phyloP scores from a whole-genome alignment of 1,284 basidiomycete genomes.

The Cryptococcus hybrid region DNA sequence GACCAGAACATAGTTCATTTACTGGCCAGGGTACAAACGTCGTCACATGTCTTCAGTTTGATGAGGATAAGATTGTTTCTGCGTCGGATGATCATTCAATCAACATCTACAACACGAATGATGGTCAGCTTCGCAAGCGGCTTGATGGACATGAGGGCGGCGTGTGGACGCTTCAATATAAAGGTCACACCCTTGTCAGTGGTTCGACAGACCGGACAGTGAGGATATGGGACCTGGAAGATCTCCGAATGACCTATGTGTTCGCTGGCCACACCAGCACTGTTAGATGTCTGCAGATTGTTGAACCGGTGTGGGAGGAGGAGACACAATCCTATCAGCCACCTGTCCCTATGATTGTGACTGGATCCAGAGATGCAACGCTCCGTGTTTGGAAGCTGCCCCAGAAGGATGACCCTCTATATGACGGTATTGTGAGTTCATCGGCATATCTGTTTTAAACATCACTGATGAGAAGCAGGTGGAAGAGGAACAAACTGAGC shows the following conservation, averaged over 20 bases:
- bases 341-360: slow-evolving; percentile 73
- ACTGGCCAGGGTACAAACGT: slow-evolving; percentile 83
- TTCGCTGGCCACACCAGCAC: slow-evolving; percentile 94
- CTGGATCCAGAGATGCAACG: slow-evolving; percentile 86
- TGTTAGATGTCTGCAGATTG: slow-evolving; percentile 56
- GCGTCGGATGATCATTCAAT: slow-evolving; percentile 74
- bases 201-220: slow-evolving; percentile 94
- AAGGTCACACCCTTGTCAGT: slow-evolving; percentile 78
- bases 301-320: slow-evolving; percentile 51
- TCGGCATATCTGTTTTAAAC: neutral
- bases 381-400: slow-evolving; percentile 88
- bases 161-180: slow-evolving; percentile 81
- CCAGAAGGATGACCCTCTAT: slow-evolving; percentile 68
- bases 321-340: slow-evolving; percentile 52
- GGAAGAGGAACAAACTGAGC: neutral
- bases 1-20: slow-evolving; percentile 66
- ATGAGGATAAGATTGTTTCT: slow-evolving; percentile 87
- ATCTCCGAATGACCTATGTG: slow-evolving; percentile 77
- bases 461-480: neutral
- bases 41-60: slow-evolving; percentile 91
- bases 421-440: slow-evolving; percentile 13
- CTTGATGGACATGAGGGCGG: slow-evolving; percentile 90
- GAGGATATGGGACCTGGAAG: slow-evolving; percentile 84
- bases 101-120: slow-evolving; percentile 80
- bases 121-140: slow-evolving; percentile 68